Evolutionary conservation across 176 grass and related monocot genomes (phyloP).

Genomic region (Zea mays): DNA sequence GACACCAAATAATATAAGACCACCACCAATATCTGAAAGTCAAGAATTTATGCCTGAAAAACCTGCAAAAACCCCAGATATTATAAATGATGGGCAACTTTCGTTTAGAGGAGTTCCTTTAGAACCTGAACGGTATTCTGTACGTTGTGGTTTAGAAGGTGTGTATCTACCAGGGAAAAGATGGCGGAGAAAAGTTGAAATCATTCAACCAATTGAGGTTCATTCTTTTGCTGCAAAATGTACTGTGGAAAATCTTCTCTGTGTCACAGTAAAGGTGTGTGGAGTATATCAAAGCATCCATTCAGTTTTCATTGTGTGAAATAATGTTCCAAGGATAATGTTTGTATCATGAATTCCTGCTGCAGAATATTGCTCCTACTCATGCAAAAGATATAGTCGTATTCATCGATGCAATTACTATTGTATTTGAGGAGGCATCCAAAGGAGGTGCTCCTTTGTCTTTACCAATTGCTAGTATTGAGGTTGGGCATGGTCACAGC

Average conservation of each 20-base stretch:
- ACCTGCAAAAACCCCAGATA: slow-evolving; percentile 59
- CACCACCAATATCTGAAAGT: slow-evolving; percentile 57
- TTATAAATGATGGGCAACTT: slow-evolving; percentile 64
- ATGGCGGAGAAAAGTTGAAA: slow-evolving; percentile 81
- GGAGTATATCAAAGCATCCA: slow-evolving; percentile 17
- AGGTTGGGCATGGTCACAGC: slow-evolving; percentile 79
- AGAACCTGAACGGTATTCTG: slow-evolving; percentile 90
- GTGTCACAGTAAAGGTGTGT: slow-evolving; percentile 86
- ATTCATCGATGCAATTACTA: slow-evolving; percentile 87
- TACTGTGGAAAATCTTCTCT: slow-evolving; percentile 78
- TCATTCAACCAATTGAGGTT: slow-evolving; percentile 91
- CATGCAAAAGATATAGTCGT: slow-evolving; percentile 84
- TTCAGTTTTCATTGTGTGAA: slow-evolving; percentile 20
- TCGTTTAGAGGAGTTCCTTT: slow-evolving; percentile 96
- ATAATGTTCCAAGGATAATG: slow-evolving; percentile 22
- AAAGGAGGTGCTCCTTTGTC: slow-evolving; percentile 69
- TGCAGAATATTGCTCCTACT: slow-evolving; percentile 83
- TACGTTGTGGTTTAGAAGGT: slow-evolving; percentile 87
- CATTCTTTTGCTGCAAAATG: slow-evolving; percentile 89
- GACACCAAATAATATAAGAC: slow-evolving; percentile 49
- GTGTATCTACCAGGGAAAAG: slow-evolving; percentile 96
- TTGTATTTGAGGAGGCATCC: slow-evolving; percentile 87
- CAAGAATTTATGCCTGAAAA: slow-evolving; percentile 84
- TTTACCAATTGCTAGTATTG: slow-evolving; percentile 88
- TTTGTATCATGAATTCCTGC: slow-evolving; percentile 37